Evolutionary conservation across 2,329 filamentous ascomycete genomes (phyloP).

Genomic region (Cyphellophora attinorum): DNA sequence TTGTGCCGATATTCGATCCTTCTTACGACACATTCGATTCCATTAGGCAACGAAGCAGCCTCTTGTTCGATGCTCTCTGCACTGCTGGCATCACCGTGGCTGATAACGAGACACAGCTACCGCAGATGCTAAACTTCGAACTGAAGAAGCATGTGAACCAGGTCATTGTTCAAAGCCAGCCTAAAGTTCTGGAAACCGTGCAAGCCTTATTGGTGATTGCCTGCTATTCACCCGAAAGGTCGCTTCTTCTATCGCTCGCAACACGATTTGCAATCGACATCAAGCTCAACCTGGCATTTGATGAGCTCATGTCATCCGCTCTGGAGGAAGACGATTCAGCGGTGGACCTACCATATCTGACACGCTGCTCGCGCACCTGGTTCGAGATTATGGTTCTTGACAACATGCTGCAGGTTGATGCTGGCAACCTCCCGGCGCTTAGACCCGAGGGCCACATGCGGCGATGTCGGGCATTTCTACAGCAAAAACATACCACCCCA

Average conservation of each 20-base stretch:
- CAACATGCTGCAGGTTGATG: slow-evolving; percentile 39
- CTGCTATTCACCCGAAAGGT: slow-evolving; percentile 44
- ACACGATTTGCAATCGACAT: slow-evolving; percentile 42
- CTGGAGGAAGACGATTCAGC: slow-evolving; percentile 18
- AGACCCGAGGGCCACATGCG: slow-evolving; percentile 27
- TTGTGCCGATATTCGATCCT: slow-evolving; percentile 41
- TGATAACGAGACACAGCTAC: slow-evolving; percentile 23
- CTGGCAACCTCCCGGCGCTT: slow-evolving; percentile 36
- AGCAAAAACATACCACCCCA: slow-evolving; percentile 32
- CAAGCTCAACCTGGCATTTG: slow-evolving; percentile 34
- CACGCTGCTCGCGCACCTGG: slow-evolving; percentile 40
- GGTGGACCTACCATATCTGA: slow-evolving; percentile 20
- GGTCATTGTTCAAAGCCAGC: slow-evolving; percentile 30
- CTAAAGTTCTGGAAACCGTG: slow-evolving; percentile 37
- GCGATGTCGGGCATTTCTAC: slow-evolving; percentile 36
- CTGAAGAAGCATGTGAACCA: slow-evolving; percentile 36
- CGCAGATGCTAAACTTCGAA: slow-evolving; percentile 35
- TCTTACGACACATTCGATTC: slow-evolving; percentile 36
- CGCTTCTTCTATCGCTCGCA: slow-evolving; percentile 40
- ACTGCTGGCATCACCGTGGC: slow-evolving; percentile 41
- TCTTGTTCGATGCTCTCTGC: slow-evolving; percentile 44
- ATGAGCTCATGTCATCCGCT: slow-evolving; percentile 26
- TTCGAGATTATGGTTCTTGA: slow-evolving; percentile 44
- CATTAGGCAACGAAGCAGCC: slow-evolving; percentile 36
- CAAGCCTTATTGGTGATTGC: slow-evolving; percentile 44